Base-by-base conservation (phyloP, 116 monocot species). In the Dioscorea cayenensis region DNA sequence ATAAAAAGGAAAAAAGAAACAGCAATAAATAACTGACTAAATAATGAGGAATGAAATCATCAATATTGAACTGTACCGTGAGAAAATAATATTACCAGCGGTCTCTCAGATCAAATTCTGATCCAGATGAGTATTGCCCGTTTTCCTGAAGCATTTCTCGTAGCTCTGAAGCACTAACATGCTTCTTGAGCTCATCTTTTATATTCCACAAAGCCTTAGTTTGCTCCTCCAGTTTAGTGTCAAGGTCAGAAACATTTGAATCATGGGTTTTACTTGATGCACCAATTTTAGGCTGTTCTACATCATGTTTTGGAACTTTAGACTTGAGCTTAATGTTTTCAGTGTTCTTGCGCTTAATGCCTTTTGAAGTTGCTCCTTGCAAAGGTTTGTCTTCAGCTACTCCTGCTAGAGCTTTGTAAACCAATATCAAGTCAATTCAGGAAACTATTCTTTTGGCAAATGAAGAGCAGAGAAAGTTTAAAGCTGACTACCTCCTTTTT, bases 51-150 rank as follows among this genome's bases (percentile, higher is more conserved):
- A 32, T 32, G 32, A 32, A 32, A 20, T 2, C 60, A 61, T 7
- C 7, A 5, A 8, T 61, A 20, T 20, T 21, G 27, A 63, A 21
- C 22, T 63, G n/a, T 23, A 6, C 25, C 0, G 8, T 22, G 63
- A 51, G 27, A 12, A 69, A 51, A 80, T 20, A 65, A 36, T 86
- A 19, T 43, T 85, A 97, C 97, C 97, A 97, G 49, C 84, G 86
- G 14, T 97, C 97, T 38, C 92, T 76, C 70, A 97, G 76, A 83
- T 90, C 86, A 84, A 86, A 83, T 85, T 97, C 93, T 64, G 97
- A 90, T 72, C 93, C 97, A 74, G 76, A 51, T 67, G 90, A 83
- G 85, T 92, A 93, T 69, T 88, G 97, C 49, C 66, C 88, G 79
- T 97, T 97, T 70, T 70, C 79, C 83, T 97, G 93, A 72, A 97